These are phyloP conservation scores for Suillus occidentalis DNA, from an alignment of 768 basidiomycete genomes.

Conservation along the genomic window DNA sequence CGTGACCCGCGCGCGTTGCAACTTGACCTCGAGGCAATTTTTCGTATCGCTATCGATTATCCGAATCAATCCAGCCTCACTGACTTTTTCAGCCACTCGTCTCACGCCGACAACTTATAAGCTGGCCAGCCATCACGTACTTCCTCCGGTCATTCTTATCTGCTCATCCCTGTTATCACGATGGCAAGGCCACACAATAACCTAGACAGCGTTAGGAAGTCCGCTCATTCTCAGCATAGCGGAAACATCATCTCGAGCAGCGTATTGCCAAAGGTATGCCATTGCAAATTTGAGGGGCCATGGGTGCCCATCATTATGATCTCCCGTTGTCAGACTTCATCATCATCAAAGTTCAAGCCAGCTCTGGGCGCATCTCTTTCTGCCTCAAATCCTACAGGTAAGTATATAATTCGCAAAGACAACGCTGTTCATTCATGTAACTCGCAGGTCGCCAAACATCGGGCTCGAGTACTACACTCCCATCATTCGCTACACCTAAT, in stretches of 20 bases:
- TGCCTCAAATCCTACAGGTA: not conserved
- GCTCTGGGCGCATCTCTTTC: constrained; percentile 24
- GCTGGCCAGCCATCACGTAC: not conserved
- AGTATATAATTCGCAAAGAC: not conserved
- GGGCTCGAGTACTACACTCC: constrained; percentile 26
- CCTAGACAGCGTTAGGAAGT: not conserved
- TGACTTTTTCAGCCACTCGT: constrained; percentile 4
- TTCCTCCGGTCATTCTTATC: not conserved
- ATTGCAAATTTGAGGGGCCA: not conserved
- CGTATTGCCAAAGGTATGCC: constrained; percentile 1
- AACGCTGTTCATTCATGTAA: not conserved
- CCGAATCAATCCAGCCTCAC: constrained; percentile 2
- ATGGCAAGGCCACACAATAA: not conserved
- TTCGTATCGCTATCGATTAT: constrained; percentile 2
- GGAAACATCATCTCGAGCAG: constrained; percentile 2
- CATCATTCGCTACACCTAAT: constrained; percentile 48
- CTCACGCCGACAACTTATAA: constrained; percentile 9
- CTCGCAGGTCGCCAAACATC: constrained; percentile 25
- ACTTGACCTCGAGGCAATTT: constrained; percentile 2
- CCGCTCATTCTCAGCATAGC: not conserved
- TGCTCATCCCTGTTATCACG: not conserved
- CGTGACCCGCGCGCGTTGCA: constrained; percentile 2
- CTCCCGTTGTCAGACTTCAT: constrained; percentile 1
- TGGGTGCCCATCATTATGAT: not conserved
- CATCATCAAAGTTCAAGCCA: constrained; percentile 48